Conservation (phyloP, 257 asterid genomes). For the Solanum medicagineum region DNA sequence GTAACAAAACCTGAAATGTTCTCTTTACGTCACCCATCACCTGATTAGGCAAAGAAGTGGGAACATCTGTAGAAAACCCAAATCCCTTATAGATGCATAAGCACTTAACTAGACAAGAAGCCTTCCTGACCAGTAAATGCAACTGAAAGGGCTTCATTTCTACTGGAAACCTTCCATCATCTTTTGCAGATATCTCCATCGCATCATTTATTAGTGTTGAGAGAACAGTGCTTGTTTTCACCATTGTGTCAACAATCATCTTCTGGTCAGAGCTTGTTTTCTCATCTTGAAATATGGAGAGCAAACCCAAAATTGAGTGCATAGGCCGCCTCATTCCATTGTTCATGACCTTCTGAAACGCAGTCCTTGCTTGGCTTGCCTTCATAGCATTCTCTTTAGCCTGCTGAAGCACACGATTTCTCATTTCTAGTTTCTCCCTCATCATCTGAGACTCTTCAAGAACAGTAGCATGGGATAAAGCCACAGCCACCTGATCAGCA, state of each 20-base stretch:
- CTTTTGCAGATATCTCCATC: slow-evolving; percentile 36
- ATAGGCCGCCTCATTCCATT: slow-evolving; percentile 41
- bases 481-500: slow-evolving; percentile 47
- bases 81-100: slow-evolving; percentile 23
- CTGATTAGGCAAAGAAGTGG: slow-evolving; percentile 22
- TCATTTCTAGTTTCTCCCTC: slow-evolving; percentile 27
- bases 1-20: slow-evolving; percentile 31
- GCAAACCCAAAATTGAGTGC: slow-evolving; percentile 31
- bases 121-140: slow-evolving; percentile 24
- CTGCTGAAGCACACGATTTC: slow-evolving; percentile 21
- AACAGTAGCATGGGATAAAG: slow-evolving; percentile 34
- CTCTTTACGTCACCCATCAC: slow-evolving; percentile 37
- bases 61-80: slow-evolving; percentile 22
- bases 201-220: slow-evolving; percentile 30
- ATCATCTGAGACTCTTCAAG: slow-evolving; percentile 34
- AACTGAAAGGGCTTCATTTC: slow-evolving; percentile 24
- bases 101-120: slow-evolving; percentile 32
- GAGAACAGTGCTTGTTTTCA: slow-evolving; percentile 21
- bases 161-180: slow-evolving; percentile 29
- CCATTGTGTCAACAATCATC: slow-evolving; percentile 22
- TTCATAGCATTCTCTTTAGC: slow-evolving; percentile 31
- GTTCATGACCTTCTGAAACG: slow-evolving; percentile 36
- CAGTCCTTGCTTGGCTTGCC: slow-evolving; percentile 33
- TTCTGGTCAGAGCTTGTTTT: slow-evolving; percentile 21
- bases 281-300: slow-evolving; percentile 19